Evolutionary conservation across 805 yeast species (phyloP).

Genomic region (Metschnikowia reukaufii): DNA sequence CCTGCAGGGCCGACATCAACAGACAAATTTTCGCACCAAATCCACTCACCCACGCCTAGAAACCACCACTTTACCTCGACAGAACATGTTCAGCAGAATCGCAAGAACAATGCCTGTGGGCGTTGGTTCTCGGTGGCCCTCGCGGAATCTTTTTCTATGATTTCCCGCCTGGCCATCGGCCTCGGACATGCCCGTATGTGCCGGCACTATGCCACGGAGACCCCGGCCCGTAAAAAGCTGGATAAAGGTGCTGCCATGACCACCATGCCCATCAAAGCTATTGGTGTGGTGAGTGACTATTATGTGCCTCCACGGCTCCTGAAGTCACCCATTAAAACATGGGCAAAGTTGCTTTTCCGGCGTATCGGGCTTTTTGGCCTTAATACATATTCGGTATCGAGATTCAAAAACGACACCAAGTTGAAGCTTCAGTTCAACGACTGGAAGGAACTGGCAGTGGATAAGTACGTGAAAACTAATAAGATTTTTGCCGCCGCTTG

Average conservation of each 20-base stretch:
- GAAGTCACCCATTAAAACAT: slow-evolving; percentile 28
- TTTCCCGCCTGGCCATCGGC: background rate
- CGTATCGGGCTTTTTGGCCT: slow-evolving; percentile 65
- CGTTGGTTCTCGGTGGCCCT: too few relatives aligned
- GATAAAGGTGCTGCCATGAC: slow-evolving; percentile 30
- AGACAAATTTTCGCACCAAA: slow-evolving; percentile 4
- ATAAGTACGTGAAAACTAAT: slow-evolving; percentile 73
- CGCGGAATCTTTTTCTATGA: background rate
- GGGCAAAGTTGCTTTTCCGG: slow-evolving; percentile 52
- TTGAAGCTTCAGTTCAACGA: slow-evolving; percentile 58
- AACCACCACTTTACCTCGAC: too few relatives aligned
- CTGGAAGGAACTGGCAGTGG: slow-evolving; percentile 87
- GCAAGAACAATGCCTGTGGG: slow-evolving; percentile 1
- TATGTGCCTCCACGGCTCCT: slow-evolving; percentile 41
- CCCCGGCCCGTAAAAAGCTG: slow-evolving; percentile 6
- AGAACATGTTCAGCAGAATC: slow-evolving; percentile 6
- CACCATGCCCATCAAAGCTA: slow-evolving; percentile 36
- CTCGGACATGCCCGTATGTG: background rate
- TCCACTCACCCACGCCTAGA: too few relatives aligned
- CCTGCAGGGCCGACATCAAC: too few relatives aligned
- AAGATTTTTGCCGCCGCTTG: slow-evolving; percentile 68
- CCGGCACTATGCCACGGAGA: slow-evolving; percentile 17
- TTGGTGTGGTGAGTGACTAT: slow-evolving; percentile 44
- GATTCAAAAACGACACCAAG: slow-evolving; percentile 44
- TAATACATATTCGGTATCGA: slow-evolving; percentile 56